A percentile compares a stretch with the other conserved stretches of the same genome.
Conservation (phyloP, 371 early-diverging fungal species). For the Mucor mucedo region DNA sequence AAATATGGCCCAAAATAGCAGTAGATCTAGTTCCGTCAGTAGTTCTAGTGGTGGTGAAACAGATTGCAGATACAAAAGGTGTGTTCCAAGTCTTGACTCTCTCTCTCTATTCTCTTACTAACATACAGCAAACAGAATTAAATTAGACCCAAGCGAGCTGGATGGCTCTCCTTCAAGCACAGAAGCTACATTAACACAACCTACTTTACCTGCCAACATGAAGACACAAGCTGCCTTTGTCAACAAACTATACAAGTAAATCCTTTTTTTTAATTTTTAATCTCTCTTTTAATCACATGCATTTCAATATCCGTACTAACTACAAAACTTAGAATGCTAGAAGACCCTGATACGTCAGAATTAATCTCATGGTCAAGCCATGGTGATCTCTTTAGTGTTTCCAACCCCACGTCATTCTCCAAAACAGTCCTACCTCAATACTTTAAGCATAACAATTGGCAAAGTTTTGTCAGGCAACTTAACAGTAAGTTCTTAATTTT, state of each 20-base stretch:
- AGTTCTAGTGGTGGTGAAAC: conserved; percentile 14
- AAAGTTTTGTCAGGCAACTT: conserved; percentile 85
- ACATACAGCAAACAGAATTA: conserved; percentile 16
- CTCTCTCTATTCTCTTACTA: background rate
- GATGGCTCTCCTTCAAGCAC: conserved; percentile 2
- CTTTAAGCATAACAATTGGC: conserved; percentile 89
- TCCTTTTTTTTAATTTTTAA: background rate
- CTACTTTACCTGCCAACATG: conserved; percentile 12
- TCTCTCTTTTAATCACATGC: background rate
- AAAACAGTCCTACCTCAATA: conserved; percentile 70
- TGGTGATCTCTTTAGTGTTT: conserved; percentile 69
- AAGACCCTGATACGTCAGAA: conserved; percentile 59
- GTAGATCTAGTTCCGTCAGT: conserved; percentile 27
- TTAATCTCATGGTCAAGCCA: conserved; percentile 67
- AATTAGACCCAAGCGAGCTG: conserved; percentile 14
- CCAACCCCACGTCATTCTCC: conserved; percentile 63
- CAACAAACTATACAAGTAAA: conserved; percentile 70
- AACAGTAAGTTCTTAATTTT: conserved; percentile 56
- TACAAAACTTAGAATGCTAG: conserved; percentile 55
- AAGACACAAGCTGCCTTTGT: conserved; percentile 73
- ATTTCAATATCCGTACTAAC: background rate
- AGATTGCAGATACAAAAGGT: conserved; percentile 27
- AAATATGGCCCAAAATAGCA: conserved; percentile 20
- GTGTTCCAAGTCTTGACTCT: background rate
- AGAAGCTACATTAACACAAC: background rate